Evolutionary conservation across 1,284 basidiomycete genomes (phyloP), one percentile per base, ranked within the genome.

Genomic region (Puccinia polysora): DNA sequence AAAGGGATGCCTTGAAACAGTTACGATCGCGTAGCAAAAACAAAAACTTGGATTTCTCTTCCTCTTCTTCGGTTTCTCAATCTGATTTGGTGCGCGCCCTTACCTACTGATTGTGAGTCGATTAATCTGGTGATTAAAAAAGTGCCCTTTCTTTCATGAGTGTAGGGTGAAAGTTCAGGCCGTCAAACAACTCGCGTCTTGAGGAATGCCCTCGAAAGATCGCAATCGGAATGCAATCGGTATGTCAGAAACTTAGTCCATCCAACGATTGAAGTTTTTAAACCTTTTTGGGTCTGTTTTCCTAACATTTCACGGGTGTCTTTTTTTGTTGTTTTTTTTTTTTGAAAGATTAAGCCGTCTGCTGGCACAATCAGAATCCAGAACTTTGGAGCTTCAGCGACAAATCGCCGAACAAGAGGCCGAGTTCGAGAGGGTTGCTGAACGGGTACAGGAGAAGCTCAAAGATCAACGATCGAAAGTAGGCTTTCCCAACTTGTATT

Each of bases 391-490:
- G 18, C 59, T 71, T 15, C 32, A 71, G 34, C 34, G 49, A 28
- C 58, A 53, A 20, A 60, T 71, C 2, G 38, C 34, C 6, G 68
- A 71, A 50, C 68, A 71, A 40, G 68, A 71, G 23, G 47, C n/a
- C 5, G 68, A 71, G 45, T 71, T 71, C 23, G 68, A 71, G 45
- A 62, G 20, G 28, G 68, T 71, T 28, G 68, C 68, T 10, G 68
- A 71, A 45, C 43, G 68, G 15, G 68, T 71, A 14, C 68, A 63
- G 55, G 58, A 52, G 2, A 71, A 71, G n/a, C 47, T 71, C 12
- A 49, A 63, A 52, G 56, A 62, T 15, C 68, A 71, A 45, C 43
- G 59, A 7, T 52, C 45, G 4, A 71, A 71, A 36, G 68, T 71
- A n/a, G 34, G 68, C 8, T 12, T 52, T 14, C 50, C 25, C 23